Percentiles rank a stretch among this genome's conserved stretches.
Evolutionary conservation across 306 rosid genomes (phyloP).

Genomic region (Pueraria montana): DNA sequence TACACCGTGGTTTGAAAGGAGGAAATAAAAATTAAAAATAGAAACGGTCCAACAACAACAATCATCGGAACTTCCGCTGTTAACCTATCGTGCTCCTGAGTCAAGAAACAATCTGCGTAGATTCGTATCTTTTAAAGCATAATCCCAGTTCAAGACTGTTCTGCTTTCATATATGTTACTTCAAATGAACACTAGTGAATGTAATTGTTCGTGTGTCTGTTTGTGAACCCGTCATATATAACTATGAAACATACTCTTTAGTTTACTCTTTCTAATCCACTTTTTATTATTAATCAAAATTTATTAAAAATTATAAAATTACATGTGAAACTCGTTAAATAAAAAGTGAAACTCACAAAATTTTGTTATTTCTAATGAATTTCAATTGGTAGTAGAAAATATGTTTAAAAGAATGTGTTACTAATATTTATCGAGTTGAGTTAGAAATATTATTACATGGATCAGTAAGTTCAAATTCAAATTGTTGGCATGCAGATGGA

Average conservation of each 20-base stretch:
- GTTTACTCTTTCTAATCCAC: not conserved
- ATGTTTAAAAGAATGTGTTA: not conserved
- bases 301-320: too few species aligned
- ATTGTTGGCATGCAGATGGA: conserved; percentile 29
- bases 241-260: too few species aligned
- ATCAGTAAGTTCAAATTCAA: not conserved
- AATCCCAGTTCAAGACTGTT: conserved; percentile 34
- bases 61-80: not conserved
- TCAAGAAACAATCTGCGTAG: conserved; percentile 18
- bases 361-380: not conserved
- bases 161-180: not conserved
- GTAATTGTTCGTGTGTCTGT: conserved; percentile 34
- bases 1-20: too few species aligned
- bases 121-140: conserved; percentile 53
- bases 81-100: not conserved
- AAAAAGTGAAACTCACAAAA: too few species aligned
- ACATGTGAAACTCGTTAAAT: too few species aligned
- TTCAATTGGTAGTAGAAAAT: too few species aligned
- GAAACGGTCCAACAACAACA: not conserved
- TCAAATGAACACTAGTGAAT: not conserved
- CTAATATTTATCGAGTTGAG: not conserved
- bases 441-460: not conserved
- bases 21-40: too few species aligned
- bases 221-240: not conserved
- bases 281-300: too few species aligned